A percentile compares a stretch with the other conserved stretches of the same genome.
phyloP scores from a whole-genome alignment of 208 protist genomes.

The Leishmania amazonensis region DNA sequence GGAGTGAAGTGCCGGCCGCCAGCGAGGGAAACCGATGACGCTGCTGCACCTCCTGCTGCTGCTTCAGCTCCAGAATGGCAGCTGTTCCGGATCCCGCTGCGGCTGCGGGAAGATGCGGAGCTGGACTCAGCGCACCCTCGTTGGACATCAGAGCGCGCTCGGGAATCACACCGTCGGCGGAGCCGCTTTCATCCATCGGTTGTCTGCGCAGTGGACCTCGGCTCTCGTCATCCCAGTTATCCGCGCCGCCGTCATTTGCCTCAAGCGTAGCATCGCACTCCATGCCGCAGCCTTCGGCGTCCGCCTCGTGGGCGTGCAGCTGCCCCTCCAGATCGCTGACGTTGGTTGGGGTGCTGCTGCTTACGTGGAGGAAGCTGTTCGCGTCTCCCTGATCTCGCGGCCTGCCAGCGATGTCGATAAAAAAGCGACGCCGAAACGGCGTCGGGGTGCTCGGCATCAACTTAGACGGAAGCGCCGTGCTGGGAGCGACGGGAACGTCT shows the following conservation, averaged over 20 bases:
- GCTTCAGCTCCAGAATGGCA: conserved; percentile 36
- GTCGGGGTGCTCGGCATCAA: neutral
- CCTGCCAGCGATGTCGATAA: conserved; percentile 2
- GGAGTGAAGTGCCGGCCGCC: no score
- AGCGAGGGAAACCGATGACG: neutral
- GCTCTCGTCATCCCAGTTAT: neutral
- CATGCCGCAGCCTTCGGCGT: neutral
- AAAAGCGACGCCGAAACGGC: conserved; percentile 21
- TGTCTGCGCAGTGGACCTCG: neutral
- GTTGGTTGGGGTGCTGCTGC: neutral
- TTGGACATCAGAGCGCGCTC: neutral
- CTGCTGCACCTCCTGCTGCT: conserved; percentile 8
- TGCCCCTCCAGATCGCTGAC: neutral
- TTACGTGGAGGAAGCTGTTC: conserved; percentile 14
- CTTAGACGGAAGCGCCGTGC: neutral
- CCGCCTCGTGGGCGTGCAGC: neutral
- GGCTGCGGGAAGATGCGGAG: conserved; percentile 23
- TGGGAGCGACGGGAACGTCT: neutral
- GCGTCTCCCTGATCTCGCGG: neutral
- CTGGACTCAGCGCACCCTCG: no score
- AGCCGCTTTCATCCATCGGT: conserved; percentile 9
- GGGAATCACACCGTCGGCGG: neutral
- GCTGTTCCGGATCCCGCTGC: conserved; percentile 41
- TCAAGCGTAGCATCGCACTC: neutral
- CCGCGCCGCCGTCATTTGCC: neutral